Percentiles rank a stretch among this genome's conserved stretches.
Conservation (phyloP, 768 basidiomycete species). For the Tylopilus balloui region DNA sequence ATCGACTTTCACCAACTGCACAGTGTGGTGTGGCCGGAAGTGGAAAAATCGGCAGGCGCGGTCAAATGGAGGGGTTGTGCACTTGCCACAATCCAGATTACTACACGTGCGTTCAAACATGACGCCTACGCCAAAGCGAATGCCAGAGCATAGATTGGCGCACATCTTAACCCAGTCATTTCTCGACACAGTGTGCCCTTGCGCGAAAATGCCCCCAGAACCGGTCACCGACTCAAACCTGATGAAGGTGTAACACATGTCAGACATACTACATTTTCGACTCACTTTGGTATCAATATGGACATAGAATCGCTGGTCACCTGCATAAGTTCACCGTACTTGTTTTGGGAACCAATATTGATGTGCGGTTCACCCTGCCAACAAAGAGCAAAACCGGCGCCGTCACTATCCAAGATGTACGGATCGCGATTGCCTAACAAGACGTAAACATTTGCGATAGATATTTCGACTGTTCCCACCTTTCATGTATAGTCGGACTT, state of each 20-base stretch:
- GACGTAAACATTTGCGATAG: slow-evolving; percentile 7
- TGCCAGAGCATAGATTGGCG: slow-evolving; percentile 79
- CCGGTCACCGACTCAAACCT: slow-evolving; percentile 20
- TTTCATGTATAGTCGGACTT: slow-evolving; percentile 82
- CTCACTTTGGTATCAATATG: slow-evolving; percentile 83
- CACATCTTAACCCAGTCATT: slow-evolving; percentile 61
- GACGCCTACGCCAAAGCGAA: slow-evolving; percentile 83
- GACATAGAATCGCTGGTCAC: slow-evolving; percentile 75
- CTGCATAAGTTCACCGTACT: slow-evolving; percentile 75
- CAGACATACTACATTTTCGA: slow-evolving; percentile 4
- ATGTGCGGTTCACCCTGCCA: slow-evolving; percentile 77
- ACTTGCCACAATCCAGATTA: slow-evolving; percentile 57
- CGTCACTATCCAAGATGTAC: slow-evolving; percentile 59
- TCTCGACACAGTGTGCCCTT: slow-evolving; percentile 19
- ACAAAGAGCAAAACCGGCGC: slow-evolving; percentile 83
- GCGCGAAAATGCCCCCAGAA: slow-evolving; percentile 15
- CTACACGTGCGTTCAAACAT: slow-evolving; percentile 76
- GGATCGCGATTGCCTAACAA: slow-evolving; percentile 76
- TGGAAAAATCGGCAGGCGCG: slow-evolving; percentile 76
- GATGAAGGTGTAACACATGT: background rate
- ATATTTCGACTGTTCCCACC: slow-evolving; percentile 40
- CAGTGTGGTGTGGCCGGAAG: slow-evolving; percentile 76
- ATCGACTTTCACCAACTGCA: slow-evolving; percentile 52
- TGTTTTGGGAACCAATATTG: slow-evolving; percentile 64
- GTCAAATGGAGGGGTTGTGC: slow-evolving; percentile 59